Percentiles rank a stretch among this genome's conserved stretches.
These are phyloP conservation scores for Hypholoma fasciculare DNA, from an alignment of 768 basidiomycete species.

Conservation along the genomic window DNA sequence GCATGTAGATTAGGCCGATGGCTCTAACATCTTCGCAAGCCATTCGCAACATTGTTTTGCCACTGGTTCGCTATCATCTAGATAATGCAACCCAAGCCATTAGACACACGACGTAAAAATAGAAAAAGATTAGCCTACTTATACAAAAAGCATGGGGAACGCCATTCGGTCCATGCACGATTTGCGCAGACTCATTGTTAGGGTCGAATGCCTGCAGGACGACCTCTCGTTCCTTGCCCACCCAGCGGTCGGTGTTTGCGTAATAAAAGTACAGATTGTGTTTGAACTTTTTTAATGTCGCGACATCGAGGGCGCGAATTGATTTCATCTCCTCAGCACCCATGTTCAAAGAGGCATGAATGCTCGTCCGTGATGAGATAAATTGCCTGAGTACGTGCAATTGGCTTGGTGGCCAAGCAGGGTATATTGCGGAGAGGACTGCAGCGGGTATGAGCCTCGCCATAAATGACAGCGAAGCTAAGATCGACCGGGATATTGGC, in stretches of 20 bases:
- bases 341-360: constrained; percentile 58
- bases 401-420: constrained; percentile 50
- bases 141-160: constrained; percentile 78
- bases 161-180: constrained; percentile 44
- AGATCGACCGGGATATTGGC: constrained; percentile 39
- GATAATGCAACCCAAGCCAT: constrained; percentile 1
- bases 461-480: constrained; percentile 45
- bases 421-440: constrained; percentile 44
- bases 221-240: constrained; percentile 51
- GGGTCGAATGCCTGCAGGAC: constrained; percentile 43
- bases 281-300: constrained; percentile 39
- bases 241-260: constrained; percentile 68
- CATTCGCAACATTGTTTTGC: constrained; percentile 49
- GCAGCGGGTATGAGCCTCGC: constrained; percentile 37
- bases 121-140: constrained; percentile 39
- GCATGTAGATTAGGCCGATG: not conserved
- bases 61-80: constrained; percentile 54
- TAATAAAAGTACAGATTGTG: constrained; percentile 52
- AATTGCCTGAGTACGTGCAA: constrained; percentile 46
- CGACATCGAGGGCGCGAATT: constrained; percentile 53
- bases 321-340: constrained; percentile 68
- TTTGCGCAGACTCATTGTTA: constrained; percentile 27
- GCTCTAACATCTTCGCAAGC: constrained; percentile 24
- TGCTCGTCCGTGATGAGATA: constrained; percentile 48
- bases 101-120: not conserved